Base-by-base conservation (phyloP, 2,329 filamentous ascomycete genomes). In the Xenoacremonium recifei region DNA sequence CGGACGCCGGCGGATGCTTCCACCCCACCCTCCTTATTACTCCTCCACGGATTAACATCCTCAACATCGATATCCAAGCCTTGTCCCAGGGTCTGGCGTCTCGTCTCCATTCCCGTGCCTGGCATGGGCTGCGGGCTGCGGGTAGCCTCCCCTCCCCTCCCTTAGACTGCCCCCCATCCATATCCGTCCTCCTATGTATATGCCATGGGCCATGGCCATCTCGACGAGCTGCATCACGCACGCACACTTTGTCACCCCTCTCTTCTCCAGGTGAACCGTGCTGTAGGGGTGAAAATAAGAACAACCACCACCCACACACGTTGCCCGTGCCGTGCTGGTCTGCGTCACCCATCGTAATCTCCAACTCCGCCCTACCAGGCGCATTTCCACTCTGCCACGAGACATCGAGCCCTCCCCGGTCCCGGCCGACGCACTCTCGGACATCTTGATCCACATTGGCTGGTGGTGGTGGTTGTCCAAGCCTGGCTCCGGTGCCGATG, bases 331-430 rank as follows among this genome's bases (percentile, higher is more conserved):
- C 6, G 20, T 34, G 16, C 16, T 20, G 46, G n/a, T 52, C 43
- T 48, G 49, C 49, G 49, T 55, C 39, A 45, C 38, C 21, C 39
- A 32, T 35, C 32, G 25, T 37, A 45, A 53, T 46, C 52, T 47
- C 38, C 38, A 43, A 39, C 19, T 49, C 46, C 51, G 54, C 52
- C 55, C 55, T 59, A 51, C 47, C 47, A 35, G 47, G 39, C 39
- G 27, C 25, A 20, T 31, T 29, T 16, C 9, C 16, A 34, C 11
- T n/a, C n/a, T n/a, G n/a, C n/a, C n/a, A n/a, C n/a, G n/a, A n/a
- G n/a, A n/a, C 23, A 13, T 34, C 32, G 17, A 5, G 32, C 18
- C 10, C 15, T 34, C 5, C 54, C 48, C 45, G 46, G 44, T 47
- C 46, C 42, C 42, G 44, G 52, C 49, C 54, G 51, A 54, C 42